Conservation (phyloP, 257 asterid genomes). For the Solanum etuberosum region DNA sequence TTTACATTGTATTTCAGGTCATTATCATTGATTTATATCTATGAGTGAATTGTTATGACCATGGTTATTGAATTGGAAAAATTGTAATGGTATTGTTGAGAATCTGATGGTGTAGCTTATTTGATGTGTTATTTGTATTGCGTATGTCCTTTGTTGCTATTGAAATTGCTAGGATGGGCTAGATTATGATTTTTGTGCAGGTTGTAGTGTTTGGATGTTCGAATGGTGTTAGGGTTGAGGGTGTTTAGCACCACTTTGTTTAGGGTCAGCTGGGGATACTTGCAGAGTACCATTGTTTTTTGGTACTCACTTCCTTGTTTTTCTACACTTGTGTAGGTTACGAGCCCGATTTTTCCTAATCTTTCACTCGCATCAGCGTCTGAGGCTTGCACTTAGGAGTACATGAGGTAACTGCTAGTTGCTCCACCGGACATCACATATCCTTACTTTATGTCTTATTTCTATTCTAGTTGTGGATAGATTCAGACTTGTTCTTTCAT, state of each 20-base stretch:
- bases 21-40: neutral
- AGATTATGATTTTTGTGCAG: neutral
- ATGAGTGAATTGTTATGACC: neutral
- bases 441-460: too few relatives aligned
- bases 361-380: neutral
- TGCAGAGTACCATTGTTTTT: neutral
- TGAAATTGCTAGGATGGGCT: neutral
- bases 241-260: neutral
- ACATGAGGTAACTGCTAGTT: too few relatives aligned
- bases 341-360: neutral
- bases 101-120: neutral
- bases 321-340: neutral
- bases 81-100: neutral
- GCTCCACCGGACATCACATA: too few relatives aligned
- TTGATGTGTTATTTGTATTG: neutral
- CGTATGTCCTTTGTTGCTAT: neutral
- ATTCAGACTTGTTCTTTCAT: too few relatives aligned
- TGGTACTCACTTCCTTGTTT: neutral
- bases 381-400: neutral
- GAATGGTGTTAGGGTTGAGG: neutral
- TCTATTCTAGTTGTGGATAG: too few relatives aligned
- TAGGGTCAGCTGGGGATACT: neutral
- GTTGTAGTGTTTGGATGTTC: neutral
- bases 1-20: neutral
- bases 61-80: neutral